phyloP scores from a whole-genome alignment of 495 filamentous ascomycete genomes.

The Daldinia concentrica region DNA sequence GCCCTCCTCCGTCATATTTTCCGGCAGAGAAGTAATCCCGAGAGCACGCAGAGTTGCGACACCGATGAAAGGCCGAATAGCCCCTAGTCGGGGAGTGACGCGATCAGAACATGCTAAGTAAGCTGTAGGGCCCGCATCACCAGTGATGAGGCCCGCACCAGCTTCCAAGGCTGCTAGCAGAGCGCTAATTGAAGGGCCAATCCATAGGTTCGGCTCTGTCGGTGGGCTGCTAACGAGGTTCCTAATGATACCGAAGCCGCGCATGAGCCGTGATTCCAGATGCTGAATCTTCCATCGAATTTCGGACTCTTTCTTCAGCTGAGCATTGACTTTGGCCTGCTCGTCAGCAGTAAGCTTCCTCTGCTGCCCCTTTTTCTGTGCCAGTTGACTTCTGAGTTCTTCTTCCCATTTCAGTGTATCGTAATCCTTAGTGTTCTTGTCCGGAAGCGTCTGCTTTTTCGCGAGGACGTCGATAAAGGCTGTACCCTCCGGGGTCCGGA shows the following conservation, averaged over 20 bases:
- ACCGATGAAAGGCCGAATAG: constrained; percentile 81
- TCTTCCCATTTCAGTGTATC: constrained; percentile 97
- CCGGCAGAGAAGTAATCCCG: constrained; percentile 73
- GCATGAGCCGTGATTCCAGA: constrained; percentile 72
- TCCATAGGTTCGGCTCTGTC: constrained; percentile 84
- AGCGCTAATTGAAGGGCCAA: constrained; percentile 76
- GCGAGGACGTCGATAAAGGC: constrained; percentile 90
- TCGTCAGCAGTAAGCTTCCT: constrained; percentile 92
- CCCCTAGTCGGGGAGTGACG: constrained; percentile 77
- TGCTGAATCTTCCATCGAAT: constrained; percentile 75
- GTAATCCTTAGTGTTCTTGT: constrained; percentile 90
- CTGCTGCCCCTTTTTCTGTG: constrained; percentile 88
- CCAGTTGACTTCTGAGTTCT: constrained; percentile 87
- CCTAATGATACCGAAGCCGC: constrained; percentile 85
- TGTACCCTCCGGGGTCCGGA: constrained; percentile 85
- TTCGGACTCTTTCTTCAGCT: constrained; percentile 83
- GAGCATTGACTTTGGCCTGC: constrained; percentile 86
- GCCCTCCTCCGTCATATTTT: constrained; percentile 77
- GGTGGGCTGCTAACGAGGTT: constrained; percentile 85
- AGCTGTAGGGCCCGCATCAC: constrained; percentile 77
- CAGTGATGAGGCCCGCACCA: constrained; percentile 82
- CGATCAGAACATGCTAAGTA: constrained; percentile 81
- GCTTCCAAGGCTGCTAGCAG: constrained; percentile 76
- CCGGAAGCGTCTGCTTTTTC: constrained; percentile 74
- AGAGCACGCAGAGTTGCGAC: constrained; percentile 83